Base-by-base conservation (phyloP, 306 rosid species). In the Malus orientalis region DNA sequence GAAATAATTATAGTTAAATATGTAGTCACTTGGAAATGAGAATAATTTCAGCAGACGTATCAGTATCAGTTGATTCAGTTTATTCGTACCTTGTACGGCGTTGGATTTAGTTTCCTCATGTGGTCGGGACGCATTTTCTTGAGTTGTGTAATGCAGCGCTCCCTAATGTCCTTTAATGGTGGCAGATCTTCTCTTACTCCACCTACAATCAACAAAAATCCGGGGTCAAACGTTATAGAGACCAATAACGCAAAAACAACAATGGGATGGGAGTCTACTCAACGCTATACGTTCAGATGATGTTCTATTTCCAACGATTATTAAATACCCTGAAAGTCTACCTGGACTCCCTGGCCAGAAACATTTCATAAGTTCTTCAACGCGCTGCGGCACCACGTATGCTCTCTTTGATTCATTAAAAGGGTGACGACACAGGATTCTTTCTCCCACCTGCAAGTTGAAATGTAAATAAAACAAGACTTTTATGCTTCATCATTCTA, bases 321-420 rank as follows among this genome's bases (percentile, higher is more conserved):
- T 30, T 47, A 69, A 47, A 74, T 64, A 40, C 71, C 75, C 30
- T 1, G 63, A 19, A 55, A 69, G 74, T 76, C 40, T 81, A 96
- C 99, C 97, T 86, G 97, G 79, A 49, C 36, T 85, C 44, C 96
- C 99, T 18, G 88, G 85, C 98, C 98, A 92, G 79, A 88, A 96
- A 79, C 99, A 96, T 84, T 84, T 89, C 71, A 92, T 83, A 67
- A 96, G 99, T 88, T 92, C 98, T 86, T 92, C 98, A 71, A 93
- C 94, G 38, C 67, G 86, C 84, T 92, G 98, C 25, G 99, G 99
- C 87, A 96, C 98, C 75, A 96, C 99, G 53, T 89, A 96, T 47
- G 99, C 99, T 87, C 99, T 89, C 82, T 96, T 96, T 60, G 99
- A 96, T 85, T 96, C 99, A 76, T 89, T 93, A 66, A 96, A 96